Conservation (phyloP, 768 basidiomycete species). For the Aureoboletus auriporus region DNA sequence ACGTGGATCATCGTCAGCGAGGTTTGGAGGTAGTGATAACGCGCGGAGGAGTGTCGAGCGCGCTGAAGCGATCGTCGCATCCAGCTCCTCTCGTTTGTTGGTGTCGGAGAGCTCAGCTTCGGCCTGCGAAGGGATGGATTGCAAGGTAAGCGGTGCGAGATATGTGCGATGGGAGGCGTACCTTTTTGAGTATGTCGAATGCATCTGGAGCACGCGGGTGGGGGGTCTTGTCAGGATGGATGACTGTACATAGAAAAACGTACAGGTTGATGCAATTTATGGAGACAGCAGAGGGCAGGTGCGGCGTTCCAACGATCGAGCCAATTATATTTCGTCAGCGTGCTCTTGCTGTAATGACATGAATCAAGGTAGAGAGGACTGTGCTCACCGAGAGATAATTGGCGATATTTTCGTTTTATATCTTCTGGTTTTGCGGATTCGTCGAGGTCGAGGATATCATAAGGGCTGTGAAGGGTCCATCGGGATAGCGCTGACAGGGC, state of each 20-base stretch:
- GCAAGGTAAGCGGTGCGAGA: not conserved
- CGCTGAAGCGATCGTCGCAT: conserved; percentile 74
- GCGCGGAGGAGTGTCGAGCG: conserved; percentile 63
- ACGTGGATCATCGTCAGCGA: conserved; percentile 53
- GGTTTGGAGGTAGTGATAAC: conserved; percentile 56
- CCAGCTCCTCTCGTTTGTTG: conserved; percentile 74
- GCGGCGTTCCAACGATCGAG: conserved; percentile 1
- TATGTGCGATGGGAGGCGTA: conserved; percentile 22
- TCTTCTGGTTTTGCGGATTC: conserved; percentile 69
- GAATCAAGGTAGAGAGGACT: conserved; percentile 6
- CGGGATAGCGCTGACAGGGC: not conserved
- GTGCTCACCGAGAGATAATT: conserved; percentile 76
- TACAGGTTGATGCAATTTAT: conserved; percentile 26
- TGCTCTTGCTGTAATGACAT: conserved; percentile 7
- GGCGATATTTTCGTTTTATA: conserved; percentile 85
- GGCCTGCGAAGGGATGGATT: conserved; percentile 45
- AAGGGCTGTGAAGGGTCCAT: conserved; percentile 36
- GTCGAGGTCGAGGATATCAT: conserved; percentile 86
- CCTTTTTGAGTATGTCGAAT: conserved; percentile 93
- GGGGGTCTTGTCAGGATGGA: conserved; percentile 97
- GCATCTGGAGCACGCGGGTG: conserved; percentile 88
- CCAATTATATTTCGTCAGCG: conserved; percentile 18
- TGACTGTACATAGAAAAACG: conserved; percentile 60
- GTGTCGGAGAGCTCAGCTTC: conserved; percentile 80
- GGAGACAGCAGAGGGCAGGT: not conserved